Percentiles rank a stretch among this genome's conserved stretches.
Evolutionary conservation across 352 stramenopile species (phyloP).

Genomic region (Globisporangium uncinulatum): DNA sequence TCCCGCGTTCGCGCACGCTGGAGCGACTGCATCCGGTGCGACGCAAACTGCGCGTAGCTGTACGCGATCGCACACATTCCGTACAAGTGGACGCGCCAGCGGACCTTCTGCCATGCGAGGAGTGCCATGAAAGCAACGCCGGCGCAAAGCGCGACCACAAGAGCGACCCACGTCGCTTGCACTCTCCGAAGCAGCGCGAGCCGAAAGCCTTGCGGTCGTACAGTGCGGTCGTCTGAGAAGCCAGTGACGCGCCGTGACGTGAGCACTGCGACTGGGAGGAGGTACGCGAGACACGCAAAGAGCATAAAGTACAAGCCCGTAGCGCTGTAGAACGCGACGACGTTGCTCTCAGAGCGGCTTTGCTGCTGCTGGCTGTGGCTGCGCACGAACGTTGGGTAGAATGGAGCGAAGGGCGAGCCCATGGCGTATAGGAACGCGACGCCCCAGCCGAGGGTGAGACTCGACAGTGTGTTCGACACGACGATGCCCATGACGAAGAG

Average conservation of each 20-base stretch:
- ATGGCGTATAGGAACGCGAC: slow-evolving; percentile 19
- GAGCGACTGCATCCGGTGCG: slow-evolving; percentile 1
- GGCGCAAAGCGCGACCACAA: background rate
- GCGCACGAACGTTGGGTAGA: slow-evolving; percentile 5
- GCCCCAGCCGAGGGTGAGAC: slow-evolving; percentile 17
- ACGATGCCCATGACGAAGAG: slow-evolving; percentile 27
- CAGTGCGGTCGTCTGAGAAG: slow-evolving; percentile 5
- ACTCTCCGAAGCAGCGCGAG: slow-evolving; percentile 5
- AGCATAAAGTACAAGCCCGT: slow-evolving; percentile 24
- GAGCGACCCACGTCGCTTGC: slow-evolving; percentile 3
- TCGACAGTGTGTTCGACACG: slow-evolving; percentile 20
- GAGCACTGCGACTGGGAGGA: slow-evolving; percentile 13
- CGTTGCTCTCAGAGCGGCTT: background rate
- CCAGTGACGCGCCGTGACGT: slow-evolving; percentile 13
- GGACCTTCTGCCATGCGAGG: background rate
- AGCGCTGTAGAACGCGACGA: slow-evolving; percentile 14
- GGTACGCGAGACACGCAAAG: slow-evolving; percentile 17
- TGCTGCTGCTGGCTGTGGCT: background rate
- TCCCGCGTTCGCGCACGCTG: background rate
- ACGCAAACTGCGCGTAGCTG: slow-evolving; percentile 2
- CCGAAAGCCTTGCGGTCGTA: slow-evolving; percentile 6
- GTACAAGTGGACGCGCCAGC: slow-evolving; percentile 6
- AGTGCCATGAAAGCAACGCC: slow-evolving; percentile 1
- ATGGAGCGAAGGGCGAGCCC: slow-evolving; percentile 16
- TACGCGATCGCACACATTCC: slow-evolving; percentile 7